Evolutionary conservation across 495 filamentous ascomycete genomes (phyloP).

Genomic region (Lophiotrema nucula): DNA sequence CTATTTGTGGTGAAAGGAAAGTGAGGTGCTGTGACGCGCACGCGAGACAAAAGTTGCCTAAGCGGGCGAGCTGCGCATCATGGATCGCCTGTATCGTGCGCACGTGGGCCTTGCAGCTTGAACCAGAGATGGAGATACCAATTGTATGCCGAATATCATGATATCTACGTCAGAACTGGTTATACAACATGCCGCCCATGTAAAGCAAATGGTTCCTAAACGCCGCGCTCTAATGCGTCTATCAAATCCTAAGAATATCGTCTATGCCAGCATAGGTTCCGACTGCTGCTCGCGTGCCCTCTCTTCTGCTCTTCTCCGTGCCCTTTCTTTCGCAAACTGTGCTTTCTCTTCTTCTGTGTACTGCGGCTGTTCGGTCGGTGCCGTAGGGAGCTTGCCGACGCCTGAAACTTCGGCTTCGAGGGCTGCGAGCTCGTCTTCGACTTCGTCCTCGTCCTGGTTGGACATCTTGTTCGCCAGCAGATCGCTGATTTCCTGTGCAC

Average conservation of each 20-base stretch:
- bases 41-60: conserved; percentile 15
- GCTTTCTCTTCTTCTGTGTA: conserved; percentile 22
- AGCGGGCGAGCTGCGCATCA: conserved; percentile 7
- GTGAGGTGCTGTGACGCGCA: neutral
- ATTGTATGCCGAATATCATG: no score
- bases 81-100: conserved; percentile 6
- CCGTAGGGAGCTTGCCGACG: conserved; percentile 55
- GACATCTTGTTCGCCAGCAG: conserved; percentile 83
- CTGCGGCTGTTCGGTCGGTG: conserved; percentile 50
- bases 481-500: conserved; percentile 79
- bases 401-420: conserved; percentile 65
- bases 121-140: no score
- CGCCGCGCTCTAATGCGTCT: conserved; percentile 26
- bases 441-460: conserved; percentile 94
- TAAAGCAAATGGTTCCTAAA: no score
- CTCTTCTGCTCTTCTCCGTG: conserved; percentile 33
- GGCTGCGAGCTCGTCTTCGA: conserved; percentile 87
- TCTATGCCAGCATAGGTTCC: conserved; percentile 34
- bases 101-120: no score
- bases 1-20: neutral
- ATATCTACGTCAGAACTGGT: no score
- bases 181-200: no score
- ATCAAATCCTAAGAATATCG: conserved; percentile 8
- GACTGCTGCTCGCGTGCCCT: conserved; percentile 24
- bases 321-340: conserved; percentile 36